Base-by-base conservation (phyloP, 2,329 filamentous ascomycete species). In the Lomentospora prolificans region DNA sequence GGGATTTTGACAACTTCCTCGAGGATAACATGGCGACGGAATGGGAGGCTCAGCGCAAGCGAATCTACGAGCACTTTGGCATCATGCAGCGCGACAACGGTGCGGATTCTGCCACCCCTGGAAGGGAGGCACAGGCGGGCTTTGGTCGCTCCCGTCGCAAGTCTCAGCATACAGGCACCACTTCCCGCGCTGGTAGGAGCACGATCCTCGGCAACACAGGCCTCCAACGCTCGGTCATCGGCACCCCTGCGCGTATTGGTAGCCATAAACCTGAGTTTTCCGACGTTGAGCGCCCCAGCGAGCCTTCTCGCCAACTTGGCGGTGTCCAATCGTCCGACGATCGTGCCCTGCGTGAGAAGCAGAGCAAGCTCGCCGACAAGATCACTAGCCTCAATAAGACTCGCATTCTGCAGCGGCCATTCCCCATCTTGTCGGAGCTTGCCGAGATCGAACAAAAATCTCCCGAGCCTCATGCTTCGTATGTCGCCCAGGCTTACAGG, bases 21-120 rank as follows among this genome's bases (percentile, higher is more conserved):
- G 91, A 97, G 67, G 91, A 96, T 64, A 95, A 95, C 66, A 85
- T 97, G 52, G 89, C 90, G 28, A 86, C 95, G 75, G 90, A 97
- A 68, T 97, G 94, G 91, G 91, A 96, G 63, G 86, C 87, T 14
- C 92, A 97, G 72, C 86, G 92, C 60, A 89, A 88, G 69, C 85
- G 85, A 61, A 96, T 99, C 60, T 97, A 96, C 70, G 85, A 96
- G 65, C 94, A 99, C 70, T 97, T 99, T 69, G 94, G 94, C 12
- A 86, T 99, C 66, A 86, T 84, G 65, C 74, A 79, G 4, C 74
- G 75, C 24, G 79, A 84, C 3, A 56, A 28, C 12, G 28, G 28
- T 9, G 30, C 14, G 51, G 77, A 77, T 30, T 58, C 65, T 6
- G 62, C 62, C 30, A 66, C 70, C 3, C 64, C 74, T 46, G 68